phyloP scores from a whole-genome alignment of 371 early-diverging fungal species.

The Rhizopus arrhizus region DNA sequence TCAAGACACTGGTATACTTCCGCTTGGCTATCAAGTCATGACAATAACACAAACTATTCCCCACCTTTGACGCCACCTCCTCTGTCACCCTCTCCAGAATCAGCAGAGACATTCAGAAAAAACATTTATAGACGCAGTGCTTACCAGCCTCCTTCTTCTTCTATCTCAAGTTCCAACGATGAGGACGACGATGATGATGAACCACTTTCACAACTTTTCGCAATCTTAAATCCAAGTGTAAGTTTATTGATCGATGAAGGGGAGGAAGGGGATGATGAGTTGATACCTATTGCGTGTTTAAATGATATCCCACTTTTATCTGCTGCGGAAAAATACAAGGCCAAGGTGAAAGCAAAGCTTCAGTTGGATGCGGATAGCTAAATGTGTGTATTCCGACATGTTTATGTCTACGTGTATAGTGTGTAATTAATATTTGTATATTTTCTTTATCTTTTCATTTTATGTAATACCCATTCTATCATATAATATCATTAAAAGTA shows the following conservation, averaged over 20 bases:
- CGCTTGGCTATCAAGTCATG: no score
- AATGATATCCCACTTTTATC: slow-evolving; percentile 18
- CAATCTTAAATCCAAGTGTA: not conserved
- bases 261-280: slow-evolving; percentile 44
- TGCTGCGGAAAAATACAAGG: slow-evolving; percentile 48
- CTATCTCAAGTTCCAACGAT: slow-evolving; percentile 15
- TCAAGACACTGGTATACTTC: no score
- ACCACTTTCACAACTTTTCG: slow-evolving; percentile 17
- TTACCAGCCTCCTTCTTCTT: slow-evolving; percentile 16
- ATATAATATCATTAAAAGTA: no score
- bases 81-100: no score
- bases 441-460: no score
- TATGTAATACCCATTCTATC: no score
- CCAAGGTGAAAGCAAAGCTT: slow-evolving; percentile 35
- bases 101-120: no score
- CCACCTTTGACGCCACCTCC: no score
- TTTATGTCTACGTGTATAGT: no score
- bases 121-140: no score
- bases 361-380: not conserved
- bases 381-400: not conserved
- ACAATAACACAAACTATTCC: no score
- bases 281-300: slow-evolving; percentile 35
- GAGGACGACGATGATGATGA: slow-evolving; percentile 23
- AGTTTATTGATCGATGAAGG: slow-evolving; percentile 23
- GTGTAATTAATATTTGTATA: no score